Base-by-base conservation (phyloP, 2,329 filamentous ascomycete species). In the Arthrobotrys sphaeroides region DNA sequence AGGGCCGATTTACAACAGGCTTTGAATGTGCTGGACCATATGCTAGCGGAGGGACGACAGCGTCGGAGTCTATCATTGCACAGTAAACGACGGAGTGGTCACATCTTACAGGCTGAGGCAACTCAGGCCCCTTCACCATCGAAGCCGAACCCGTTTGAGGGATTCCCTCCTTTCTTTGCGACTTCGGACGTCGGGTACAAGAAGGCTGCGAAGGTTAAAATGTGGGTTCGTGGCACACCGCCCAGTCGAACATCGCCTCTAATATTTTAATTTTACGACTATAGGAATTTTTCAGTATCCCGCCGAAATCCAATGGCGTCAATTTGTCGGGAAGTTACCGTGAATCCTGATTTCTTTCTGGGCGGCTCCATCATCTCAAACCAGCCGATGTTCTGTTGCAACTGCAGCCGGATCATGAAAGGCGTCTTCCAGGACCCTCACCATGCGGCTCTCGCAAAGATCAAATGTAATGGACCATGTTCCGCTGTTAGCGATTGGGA, bases 261-360 rank as follows among this genome's bases (percentile, higher is more conserved):
- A 22, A 33, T n/a, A 51, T 1, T 10, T 22, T 53, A 6, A 51
- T 36, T 6, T 43, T 18, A 24, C 5, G 4, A 36, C 12, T 28
- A 7, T 60, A 75, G 72, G 72, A 69, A 69, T 47, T 75, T 75
- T 38, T 75, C 72, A 31, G 65, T 75, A 49, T 75, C 72, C 2
- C 64, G 65, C n/a, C 72, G 72, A n/a, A 69, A 75, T 33, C 72
- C 72, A 7, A 69, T 75, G 72, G 49, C 47, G 9, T 75, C 72
- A 5, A 60, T 75, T 20, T 75, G 72, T 18, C 36, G 72, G 31
- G 72, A 75, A 42, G 72, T 66, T 13, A 59, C 72, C 0, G 72
- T 75, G 7, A 75, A 75, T 31, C 72, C 72, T 5, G 47, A 69
- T 26, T 75, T 75, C 40, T 75, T 75, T 20, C 57, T 75, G 0